Conservation (phyloP, 345 rosid genomes). For the Adansonia digitata region DNA sequence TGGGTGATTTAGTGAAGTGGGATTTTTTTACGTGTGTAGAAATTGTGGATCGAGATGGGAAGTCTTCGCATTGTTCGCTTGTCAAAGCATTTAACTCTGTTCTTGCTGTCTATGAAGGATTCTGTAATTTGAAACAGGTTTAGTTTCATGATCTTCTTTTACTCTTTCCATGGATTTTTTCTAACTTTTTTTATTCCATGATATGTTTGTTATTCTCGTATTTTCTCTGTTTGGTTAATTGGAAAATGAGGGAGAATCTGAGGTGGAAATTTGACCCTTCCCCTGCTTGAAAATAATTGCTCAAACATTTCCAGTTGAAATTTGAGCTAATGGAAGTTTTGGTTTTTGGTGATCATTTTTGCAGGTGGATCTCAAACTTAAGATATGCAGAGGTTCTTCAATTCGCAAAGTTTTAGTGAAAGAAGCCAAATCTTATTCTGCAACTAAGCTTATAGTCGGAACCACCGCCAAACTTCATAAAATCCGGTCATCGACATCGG, state of each 20-base stretch:
- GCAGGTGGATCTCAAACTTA: slow-evolving; percentile 94
- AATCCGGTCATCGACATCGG: slow-evolving; percentile 56
- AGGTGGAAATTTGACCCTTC: not conserved
- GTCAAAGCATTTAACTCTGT: slow-evolving; percentile 81
- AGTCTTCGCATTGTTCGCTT: slow-evolving; percentile 68
- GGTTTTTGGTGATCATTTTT: slow-evolving; percentile 13
- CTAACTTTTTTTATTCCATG: not conserved
- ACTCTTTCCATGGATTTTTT: not conserved
- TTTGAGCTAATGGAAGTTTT: too few relatives aligned
- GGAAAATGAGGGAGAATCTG: slow-evolving; percentile 9
- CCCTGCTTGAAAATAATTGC: not conserved
- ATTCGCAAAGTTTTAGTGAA: slow-evolving; percentile 57
- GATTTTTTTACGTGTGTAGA: slow-evolving; percentile 20
- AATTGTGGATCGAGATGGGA: slow-evolving; percentile 56
- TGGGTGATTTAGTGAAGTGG: not conserved
- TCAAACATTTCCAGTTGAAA: too few relatives aligned
- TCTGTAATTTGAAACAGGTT: slow-evolving; percentile 98
- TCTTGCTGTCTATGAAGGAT: slow-evolving; percentile 85
- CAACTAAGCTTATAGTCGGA: slow-evolving; percentile 66
- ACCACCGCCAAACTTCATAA: slow-evolving; percentile 37
- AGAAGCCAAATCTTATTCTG: slow-evolving; percentile 67
- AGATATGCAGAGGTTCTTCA: slow-evolving; percentile 77
- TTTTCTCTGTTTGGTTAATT: slow-evolving; percentile 4
- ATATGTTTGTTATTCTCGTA: not conserved
- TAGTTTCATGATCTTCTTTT: not conserved